phyloP scores from a whole-genome alignment of 1,284 basidiomycete genomes.

The Coriolopsis trogii region DNA sequence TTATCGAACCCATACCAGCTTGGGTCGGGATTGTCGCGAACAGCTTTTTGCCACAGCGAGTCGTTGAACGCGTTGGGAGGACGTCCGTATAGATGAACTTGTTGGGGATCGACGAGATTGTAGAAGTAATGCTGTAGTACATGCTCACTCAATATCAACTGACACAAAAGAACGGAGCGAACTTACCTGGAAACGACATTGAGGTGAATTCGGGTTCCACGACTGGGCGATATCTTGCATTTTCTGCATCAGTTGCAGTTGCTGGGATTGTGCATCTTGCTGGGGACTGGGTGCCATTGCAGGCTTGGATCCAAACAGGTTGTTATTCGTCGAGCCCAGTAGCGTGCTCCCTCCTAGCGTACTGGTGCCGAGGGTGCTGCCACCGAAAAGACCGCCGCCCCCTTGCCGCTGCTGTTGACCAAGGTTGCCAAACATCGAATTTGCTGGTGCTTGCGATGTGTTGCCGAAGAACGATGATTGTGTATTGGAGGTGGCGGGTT shows the following conservation, averaged over 20 bases:
- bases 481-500: conserved; percentile 6
- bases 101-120: conserved; percentile 80
- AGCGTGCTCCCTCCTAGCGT: conserved; percentile 27
- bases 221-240: conserved; percentile 71
- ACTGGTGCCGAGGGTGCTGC: conserved; percentile 26
- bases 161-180: background rate
- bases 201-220: conserved; percentile 72
- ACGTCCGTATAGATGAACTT: conserved; percentile 71
- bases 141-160: background rate
- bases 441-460: conserved; percentile 9
- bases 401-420: conserved; percentile 27
- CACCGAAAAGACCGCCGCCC: conserved; percentile 21
- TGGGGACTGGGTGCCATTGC: conserved; percentile 43
- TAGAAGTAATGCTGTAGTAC: conserved; percentile 75
- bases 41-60: conserved; percentile 78
- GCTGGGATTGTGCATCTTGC: conserved; percentile 66
- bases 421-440: conserved; percentile 19
- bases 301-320: conserved; percentile 32
- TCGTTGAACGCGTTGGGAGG: conserved; percentile 79
- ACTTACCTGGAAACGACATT: conserved; percentile 83
- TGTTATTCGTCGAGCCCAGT: conserved; percentile 36
- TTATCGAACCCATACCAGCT: conserved; percentile 58
- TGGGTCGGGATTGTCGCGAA: conserved; percentile 83
- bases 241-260: conserved; percentile 56
- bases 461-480: conserved; percentile 1